A percentile compares a stretch with the other conserved stretches of the same genome.
Conservation (phyloP, 2,329 filamentous ascomycete species). For the Didymella exigua region DNA sequence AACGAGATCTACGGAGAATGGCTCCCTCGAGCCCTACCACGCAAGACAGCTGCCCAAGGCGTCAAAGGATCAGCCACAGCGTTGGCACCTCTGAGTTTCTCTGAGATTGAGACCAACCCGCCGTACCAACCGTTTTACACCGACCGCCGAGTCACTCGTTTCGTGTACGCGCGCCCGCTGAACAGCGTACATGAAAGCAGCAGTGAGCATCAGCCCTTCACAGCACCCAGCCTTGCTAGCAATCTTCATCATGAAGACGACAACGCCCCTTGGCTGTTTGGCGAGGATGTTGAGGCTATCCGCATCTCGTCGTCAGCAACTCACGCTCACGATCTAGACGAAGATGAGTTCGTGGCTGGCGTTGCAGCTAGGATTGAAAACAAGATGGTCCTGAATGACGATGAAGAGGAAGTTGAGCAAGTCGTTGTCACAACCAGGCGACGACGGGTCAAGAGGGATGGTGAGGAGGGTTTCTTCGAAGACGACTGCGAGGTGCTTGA, state of each 20-base stretch:
- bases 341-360: constrained; percentile 58
- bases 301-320: constrained; percentile 51
- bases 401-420: constrained; percentile 69
- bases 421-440: constrained; percentile 82
- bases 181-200: constrained; percentile 27
- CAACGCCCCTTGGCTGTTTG: constrained; percentile 58
- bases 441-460: constrained; percentile 59
- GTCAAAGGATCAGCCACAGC: constrained; percentile 19
- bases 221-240: constrained; percentile 31
- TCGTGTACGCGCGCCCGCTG: constrained; percentile 61
- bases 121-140: constrained; percentile 97
- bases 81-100: constrained; percentile 64
- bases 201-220: constrained; percentile 30
- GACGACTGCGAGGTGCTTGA: constrained; percentile 91
- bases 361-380: constrained; percentile 49
- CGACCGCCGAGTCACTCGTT: constrained; percentile 80
- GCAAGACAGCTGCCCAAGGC: constrained; percentile 21
- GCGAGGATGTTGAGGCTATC: constrained; percentile 55
- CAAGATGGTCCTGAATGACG: constrained; percentile 57
- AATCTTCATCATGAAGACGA: constrained; percentile 46
- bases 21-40: constrained; percentile 41
- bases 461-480: constrained; percentile 77
- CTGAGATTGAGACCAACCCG: constrained; percentile 93
- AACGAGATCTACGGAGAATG: constrained; percentile 43
- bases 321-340: constrained; percentile 44